Evolutionary conservation across 148 eudicot genomes (phyloP).

Genomic region (Rhododendron ferrugineum): DNA sequence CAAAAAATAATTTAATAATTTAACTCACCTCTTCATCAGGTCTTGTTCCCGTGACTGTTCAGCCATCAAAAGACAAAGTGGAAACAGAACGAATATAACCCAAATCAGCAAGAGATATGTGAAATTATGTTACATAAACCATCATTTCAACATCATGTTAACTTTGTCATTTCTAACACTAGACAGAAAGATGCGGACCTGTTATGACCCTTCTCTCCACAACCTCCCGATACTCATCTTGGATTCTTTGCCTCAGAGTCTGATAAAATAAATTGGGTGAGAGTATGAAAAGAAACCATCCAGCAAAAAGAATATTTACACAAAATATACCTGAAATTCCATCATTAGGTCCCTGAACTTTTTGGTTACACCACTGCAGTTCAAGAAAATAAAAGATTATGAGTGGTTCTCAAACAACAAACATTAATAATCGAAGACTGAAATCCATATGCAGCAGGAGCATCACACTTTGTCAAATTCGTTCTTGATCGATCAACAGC

Average conservation of each 20-base stretch:
- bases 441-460: neutral
- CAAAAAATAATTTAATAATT: neutral
- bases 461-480: slow-evolving; percentile 46
- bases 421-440: neutral
- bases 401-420: neutral
- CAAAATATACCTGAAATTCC: slow-evolving; percentile 45
- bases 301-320: neutral
- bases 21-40: slow-evolving; percentile 53
- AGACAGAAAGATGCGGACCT: slow-evolving; percentile 22
- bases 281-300: neutral
- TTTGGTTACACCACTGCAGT: slow-evolving; percentile 43
- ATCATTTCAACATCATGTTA: neutral
- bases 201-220: slow-evolving; percentile 60
- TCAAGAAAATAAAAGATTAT: slow-evolving; percentile 3
- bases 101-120: neutral
- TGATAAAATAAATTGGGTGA: slow-evolving; percentile 14
- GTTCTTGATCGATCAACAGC: slow-evolving; percentile 51
- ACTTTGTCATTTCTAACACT: neutral
- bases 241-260: slow-evolving; percentile 46
- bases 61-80: neutral
- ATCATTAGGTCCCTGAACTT: slow-evolving; percentile 49
- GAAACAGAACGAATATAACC: neutral
- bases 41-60: slow-evolving; percentile 48
- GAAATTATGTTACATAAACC: neutral
- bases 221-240: slow-evolving; percentile 57